These are phyloP conservation scores for Dipodascus albidus DNA, from an alignment of 805 yeast genomes.

Conservation along the genomic window DNA sequence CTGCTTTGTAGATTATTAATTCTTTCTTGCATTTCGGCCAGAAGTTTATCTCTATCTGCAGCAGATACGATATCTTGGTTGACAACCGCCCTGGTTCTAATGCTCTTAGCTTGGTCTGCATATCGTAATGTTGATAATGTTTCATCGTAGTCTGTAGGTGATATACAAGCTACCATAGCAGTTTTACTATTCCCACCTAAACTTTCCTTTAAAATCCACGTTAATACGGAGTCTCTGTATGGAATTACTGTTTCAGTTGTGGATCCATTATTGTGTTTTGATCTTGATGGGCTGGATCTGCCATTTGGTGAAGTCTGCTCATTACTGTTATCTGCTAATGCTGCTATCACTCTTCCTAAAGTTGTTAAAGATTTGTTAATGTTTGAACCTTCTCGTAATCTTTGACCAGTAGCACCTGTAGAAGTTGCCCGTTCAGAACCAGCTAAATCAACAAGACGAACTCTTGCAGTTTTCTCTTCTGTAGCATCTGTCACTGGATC, in stretches of 20 bases:
- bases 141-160: constrained; percentile 73
- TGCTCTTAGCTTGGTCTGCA: constrained; percentile 65
- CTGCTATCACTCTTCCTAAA: constrained; percentile 55
- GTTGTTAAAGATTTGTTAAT: constrained; percentile 73
- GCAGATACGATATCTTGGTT: constrained; percentile 33
- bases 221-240: constrained; percentile 62
- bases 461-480: constrained; percentile 42
- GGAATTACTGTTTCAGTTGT: constrained; percentile 34
- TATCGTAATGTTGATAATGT: constrained; percentile 65
- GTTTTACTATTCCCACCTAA: constrained; percentile 84
- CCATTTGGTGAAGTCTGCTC: background rate
- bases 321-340: constrained; percentile 31
- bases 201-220: constrained; percentile 65
- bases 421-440: constrained; percentile 65
- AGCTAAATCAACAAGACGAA: constrained; percentile 69
- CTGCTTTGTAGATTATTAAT: constrained; percentile 23
- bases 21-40: constrained; percentile 30
- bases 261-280: background rate
- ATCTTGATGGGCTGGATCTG: background rate
- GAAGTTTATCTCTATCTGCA: constrained; percentile 28
- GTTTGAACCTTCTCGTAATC: constrained; percentile 64
- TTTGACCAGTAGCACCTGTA: constrained; percentile 43
- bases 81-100: constrained; percentile 47
- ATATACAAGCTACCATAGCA: constrained; percentile 74
- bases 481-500: constrained; percentile 23